A percentile compares a stretch with the other conserved stretches of the same genome.
These are phyloP conservation scores for Russula sp. DNA, from an alignment of 768 basidiomycete genomes.

Conservation along the genomic window DNA sequence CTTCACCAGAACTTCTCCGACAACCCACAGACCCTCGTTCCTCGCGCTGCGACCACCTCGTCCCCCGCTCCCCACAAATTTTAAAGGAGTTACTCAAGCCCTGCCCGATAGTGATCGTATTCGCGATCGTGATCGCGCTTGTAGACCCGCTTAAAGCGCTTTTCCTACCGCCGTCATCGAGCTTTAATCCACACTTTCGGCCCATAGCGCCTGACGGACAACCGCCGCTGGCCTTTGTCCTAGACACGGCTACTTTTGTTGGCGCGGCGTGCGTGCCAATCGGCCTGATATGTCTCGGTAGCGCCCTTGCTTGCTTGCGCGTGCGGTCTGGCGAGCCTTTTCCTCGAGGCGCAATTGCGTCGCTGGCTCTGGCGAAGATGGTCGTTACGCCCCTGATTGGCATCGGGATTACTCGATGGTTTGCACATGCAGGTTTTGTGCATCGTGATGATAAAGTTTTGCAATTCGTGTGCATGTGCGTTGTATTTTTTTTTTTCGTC, in stretches of 20 bases:
- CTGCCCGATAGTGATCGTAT: conserved; percentile 51
- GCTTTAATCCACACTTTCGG: conserved; percentile 39
- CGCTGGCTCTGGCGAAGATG: conserved; percentile 54
- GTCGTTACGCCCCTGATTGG: conserved; percentile 60
- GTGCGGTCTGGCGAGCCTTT: conserved; percentile 48
- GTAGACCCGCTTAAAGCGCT: conserved; percentile 57
- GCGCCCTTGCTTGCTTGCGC: conserved; percentile 56
- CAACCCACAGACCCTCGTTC: not conserved
- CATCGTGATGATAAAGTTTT: conserved; percentile 53
- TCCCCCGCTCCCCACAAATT: not conserved
- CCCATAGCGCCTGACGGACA: conserved; percentile 57
- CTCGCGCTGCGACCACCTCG: not conserved
- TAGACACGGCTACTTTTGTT: conserved; percentile 56
- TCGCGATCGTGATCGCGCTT: conserved; percentile 55
- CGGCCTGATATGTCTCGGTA: conserved; percentile 60
- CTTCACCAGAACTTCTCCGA: not conserved
- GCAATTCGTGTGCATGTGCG: conserved; percentile 67
- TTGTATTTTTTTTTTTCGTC: conserved; percentile 28
- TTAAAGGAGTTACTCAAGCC: conserved; percentile 42
- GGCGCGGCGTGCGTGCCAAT: conserved; percentile 63
- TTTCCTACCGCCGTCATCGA: conserved; percentile 49
- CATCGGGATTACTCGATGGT: conserved; percentile 49
- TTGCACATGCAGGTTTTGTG: conserved; percentile 49
- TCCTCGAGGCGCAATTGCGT: conserved; percentile 51
- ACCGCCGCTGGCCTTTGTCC: conserved; percentile 60